Evolutionary conservation across 345 rosid species (phyloP), one percentile per base, ranked within the genome.

Genomic region (Streptanthus diversifolius): DNA sequence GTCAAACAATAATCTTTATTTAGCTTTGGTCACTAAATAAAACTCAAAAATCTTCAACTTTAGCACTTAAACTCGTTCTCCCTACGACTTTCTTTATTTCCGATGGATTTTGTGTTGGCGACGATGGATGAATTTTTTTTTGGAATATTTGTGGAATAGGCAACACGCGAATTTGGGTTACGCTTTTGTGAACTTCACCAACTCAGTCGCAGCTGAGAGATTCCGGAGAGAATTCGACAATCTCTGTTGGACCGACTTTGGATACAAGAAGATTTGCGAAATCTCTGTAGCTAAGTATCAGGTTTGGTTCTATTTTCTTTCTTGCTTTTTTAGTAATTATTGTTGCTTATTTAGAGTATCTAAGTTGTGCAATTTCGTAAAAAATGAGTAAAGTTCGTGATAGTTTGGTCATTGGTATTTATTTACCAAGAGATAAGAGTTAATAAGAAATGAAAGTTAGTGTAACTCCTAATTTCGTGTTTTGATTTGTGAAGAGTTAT

Each of bases 111-210:
- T 41, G 47, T 14, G 14, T n/a, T 2, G n/a, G 17, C 41, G 2
- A 11, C 41, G 2, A 11, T 37, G 47, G 5, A n/a, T 41, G 17
- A 7, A 41, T 14, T 14, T 14, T 15, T 14, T 41, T 14, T 41
- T n/a, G n/a, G n/a, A n/a, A n/a, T n/a, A n/a, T 41, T 15, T 63
- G 55, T 22, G 33, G 24, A 54, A 19, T 47, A 75, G 79, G 68
- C 60, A 25, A 19, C n/a, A 35, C 2, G 57, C 49, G 0, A 87
- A 87, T 53, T 60, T 81, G n/a, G 91, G 91, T 0, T 87, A 77
- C 35, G 91, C 91, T 0, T 87, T 87, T 8, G 89, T 85, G 1
- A 87, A 85, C 32, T 87, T 87, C 69, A 85, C 91, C 0, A 81
- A 41, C 25, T n/a, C 71, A 0, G 53, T 14, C 0, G 89, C 77